A percentile compares a stretch with the other conserved stretches of the same genome.
Conservation (phyloP, 108 stramenopile species). For the Schizochytrium sp. region DNA sequence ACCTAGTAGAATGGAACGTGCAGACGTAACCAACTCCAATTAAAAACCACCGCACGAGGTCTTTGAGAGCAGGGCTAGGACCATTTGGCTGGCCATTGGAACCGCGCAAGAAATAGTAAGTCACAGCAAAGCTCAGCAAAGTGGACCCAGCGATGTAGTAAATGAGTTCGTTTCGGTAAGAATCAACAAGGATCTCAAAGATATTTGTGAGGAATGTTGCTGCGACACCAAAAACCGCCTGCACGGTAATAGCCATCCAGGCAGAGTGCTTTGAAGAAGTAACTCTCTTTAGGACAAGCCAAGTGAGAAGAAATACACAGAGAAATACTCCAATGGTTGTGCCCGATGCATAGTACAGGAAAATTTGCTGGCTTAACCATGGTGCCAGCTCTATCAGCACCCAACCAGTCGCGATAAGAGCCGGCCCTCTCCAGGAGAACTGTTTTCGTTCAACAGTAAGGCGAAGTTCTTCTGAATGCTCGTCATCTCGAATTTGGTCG, state of each 20-base stretch:
- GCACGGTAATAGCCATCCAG: neutral
- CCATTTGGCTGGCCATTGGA: conserved; percentile 29
- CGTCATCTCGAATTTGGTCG: neutral
- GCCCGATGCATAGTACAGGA: conserved; percentile 16
- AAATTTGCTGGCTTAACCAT: conserved; percentile 14
- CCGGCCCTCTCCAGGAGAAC: neutral
- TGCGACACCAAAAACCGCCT: neutral
- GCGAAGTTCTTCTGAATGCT: neutral
- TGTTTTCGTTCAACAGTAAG: neutral
- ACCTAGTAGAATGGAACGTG: neutral
- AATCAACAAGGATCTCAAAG: neutral
- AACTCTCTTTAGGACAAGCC: conserved; percentile 5
- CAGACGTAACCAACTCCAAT: neutral
- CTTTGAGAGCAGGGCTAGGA: neutral
- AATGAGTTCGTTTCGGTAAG: conserved; percentile 9
- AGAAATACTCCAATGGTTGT: conserved; percentile 27
- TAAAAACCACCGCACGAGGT: conserved; percentile 25
- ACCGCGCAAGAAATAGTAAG: neutral
- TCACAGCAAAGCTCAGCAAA: conserved; percentile 18
- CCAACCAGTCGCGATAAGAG: neutral
- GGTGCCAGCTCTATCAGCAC: neutral
- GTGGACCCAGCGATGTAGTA: neutral
- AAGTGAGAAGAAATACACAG: conserved; percentile 26
- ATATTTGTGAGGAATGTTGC: neutral
- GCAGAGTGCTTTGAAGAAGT: conserved; percentile 14